These are phyloP conservation scores for Epithele typhae DNA, from an alignment of 768 basidiomycete species.

Conservation along the genomic window DNA sequence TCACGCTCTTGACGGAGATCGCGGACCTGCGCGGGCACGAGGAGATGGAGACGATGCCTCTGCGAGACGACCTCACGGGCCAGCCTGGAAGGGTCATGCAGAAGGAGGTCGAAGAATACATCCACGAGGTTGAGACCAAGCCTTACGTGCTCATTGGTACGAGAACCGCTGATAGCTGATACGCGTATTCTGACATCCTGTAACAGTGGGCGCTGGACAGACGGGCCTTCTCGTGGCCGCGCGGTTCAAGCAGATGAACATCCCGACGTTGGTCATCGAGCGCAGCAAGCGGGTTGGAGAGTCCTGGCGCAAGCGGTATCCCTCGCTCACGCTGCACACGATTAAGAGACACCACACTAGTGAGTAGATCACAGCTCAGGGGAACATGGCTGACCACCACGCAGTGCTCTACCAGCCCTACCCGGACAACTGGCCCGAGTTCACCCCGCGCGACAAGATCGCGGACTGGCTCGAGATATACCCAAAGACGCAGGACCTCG, in stretches of 20 bases:
- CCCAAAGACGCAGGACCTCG: slow-evolving; percentile 52
- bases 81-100: slow-evolving; percentile 32
- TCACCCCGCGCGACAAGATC: slow-evolving; percentile 49
- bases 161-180: background rate
- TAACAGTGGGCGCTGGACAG: slow-evolving; percentile 55
- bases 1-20: too few species aligned
- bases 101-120: slow-evolving; percentile 23
- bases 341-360: slow-evolving; percentile 5
- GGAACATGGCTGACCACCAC: background rate
- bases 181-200: background rate
- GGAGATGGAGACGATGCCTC: slow-evolving; percentile 26
- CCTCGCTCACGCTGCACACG: slow-evolving; percentile 44
- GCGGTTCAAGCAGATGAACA: slow-evolving; percentile 51
- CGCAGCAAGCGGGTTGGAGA: slow-evolving; percentile 48
- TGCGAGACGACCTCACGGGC: slow-evolving; percentile 34
- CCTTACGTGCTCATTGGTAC: slow-evolving; percentile 35
- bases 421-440: slow-evolving; percentile 13
- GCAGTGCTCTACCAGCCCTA: slow-evolving; percentile 8
- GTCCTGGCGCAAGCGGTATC: slow-evolving; percentile 58
- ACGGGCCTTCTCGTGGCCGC: slow-evolving; percentile 63
- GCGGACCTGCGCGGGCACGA: slow-evolving; percentile 31
- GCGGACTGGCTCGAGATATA: slow-evolving; percentile 66
- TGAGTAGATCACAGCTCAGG: slow-evolving; percentile 26
- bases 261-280: slow-evolving; percentile 56
- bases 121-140: slow-evolving; percentile 31